Conservation (phyloP, 148 eudicot genomes). For the Amaranthus cruentus region DNA sequence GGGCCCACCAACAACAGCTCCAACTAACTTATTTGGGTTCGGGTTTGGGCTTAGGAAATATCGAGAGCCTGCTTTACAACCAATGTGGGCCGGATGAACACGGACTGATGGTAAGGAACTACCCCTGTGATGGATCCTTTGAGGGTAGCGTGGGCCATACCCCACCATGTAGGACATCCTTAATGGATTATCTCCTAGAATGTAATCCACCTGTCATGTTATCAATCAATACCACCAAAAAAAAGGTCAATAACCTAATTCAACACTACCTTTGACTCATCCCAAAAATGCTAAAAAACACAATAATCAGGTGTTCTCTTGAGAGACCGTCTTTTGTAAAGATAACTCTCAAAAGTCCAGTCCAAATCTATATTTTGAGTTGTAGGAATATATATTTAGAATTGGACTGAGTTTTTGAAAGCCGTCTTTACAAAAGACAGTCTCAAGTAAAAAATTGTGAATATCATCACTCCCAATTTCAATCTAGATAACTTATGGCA, state of each 20-base stretch:
- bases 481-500: no score
- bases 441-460: no score
- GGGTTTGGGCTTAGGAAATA: conserved; percentile 71
- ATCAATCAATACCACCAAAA: neutral
- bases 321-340: no score
- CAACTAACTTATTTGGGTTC: conserved; percentile 72
- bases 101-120: conserved; percentile 71
- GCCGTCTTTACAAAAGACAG: no score
- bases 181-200: conserved; percentile 87
- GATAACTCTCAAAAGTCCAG: no score
- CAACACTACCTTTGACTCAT: no score
- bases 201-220: conserved; percentile 70
- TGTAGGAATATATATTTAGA: no score
- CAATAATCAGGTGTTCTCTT: no score
- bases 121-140: conserved; percentile 82
- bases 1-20: conserved; percentile 98
- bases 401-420: no score
- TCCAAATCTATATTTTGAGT: no score
- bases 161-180: conserved; percentile 98
- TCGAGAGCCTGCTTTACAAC: conserved; percentile 71
- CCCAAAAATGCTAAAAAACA: neutral
- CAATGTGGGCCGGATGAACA: conserved; percentile 68
- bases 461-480: no score
- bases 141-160: conserved; percentile 74
- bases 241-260: no score